Evolutionary conservation across 179 eudicot genomes (phyloP).

Genomic region (Spinacia oleracea): DNA sequence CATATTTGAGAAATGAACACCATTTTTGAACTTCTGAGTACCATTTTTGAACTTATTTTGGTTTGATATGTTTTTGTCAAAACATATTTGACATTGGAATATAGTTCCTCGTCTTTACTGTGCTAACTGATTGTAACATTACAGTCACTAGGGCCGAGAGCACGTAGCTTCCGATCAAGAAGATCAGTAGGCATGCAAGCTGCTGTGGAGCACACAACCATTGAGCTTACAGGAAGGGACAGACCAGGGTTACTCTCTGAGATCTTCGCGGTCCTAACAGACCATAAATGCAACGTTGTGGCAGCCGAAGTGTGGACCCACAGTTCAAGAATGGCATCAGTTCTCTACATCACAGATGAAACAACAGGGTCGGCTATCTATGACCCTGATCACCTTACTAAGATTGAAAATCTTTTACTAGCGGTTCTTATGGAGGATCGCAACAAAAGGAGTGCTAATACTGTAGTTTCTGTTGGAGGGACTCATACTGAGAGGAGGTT

Average conservation of each 20-base stretch:
- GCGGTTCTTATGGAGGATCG: conserved; percentile 65
- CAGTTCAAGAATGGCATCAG: conserved; percentile 85
- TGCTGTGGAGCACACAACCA: conserved; percentile 62
- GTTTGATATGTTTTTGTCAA: too few relatives aligned
- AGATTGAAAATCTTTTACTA: conserved; percentile 70
- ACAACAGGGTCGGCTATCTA: conserved; percentile 56
- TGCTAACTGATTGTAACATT: conserved; percentile 10
- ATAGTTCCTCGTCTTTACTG: not conserved
- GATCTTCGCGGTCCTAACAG: conserved; percentile 73
- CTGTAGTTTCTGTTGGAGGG: conserved; percentile 62
- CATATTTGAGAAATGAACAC: too few relatives aligned
- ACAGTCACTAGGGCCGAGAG: conserved; percentile 86
- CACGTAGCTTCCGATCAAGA: conserved; percentile 69
- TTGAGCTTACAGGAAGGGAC: conserved; percentile 82
- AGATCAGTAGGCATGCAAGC: conserved; percentile 72
- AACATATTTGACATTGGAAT: too few relatives aligned
- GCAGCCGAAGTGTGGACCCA: conserved; percentile 97
- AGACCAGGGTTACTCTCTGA: conserved; percentile 91
- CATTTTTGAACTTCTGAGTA: too few relatives aligned
- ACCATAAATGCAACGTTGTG: conserved; percentile 78
- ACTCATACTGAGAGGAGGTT: conserved; percentile 82
- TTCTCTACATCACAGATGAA: conserved; percentile 73
- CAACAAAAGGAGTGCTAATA: conserved; percentile 67
- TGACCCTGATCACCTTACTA: conserved; percentile 52
- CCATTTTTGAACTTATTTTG: too few relatives aligned